These are phyloP conservation scores for Xylaria sp. DNA, from an alignment of 2,329 filamentous ascomycete genomes.

Conservation along the genomic window DNA sequence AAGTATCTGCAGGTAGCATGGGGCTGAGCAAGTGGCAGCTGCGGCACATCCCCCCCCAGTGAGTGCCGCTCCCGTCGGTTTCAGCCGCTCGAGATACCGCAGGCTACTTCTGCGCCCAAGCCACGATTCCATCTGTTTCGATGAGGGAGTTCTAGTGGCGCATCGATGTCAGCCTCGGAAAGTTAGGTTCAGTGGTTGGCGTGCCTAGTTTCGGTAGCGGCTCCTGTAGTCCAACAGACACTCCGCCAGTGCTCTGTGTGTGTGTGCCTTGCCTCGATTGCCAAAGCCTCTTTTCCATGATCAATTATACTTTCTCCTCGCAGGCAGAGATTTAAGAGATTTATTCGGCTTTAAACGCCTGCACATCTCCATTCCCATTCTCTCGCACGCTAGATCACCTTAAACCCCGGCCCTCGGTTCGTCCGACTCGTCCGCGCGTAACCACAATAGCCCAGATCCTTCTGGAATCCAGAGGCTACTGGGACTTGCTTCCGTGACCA, in stretches of 20 bases:
- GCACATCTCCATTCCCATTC: too few species aligned
- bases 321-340: neutral
- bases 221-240: conserved; percentile 5
- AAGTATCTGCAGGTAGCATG: conserved; percentile 34
- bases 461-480: conserved; percentile 34
- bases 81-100: conserved; percentile 32
- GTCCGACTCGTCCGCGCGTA: neutral
- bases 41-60: neutral
- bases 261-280: conserved; percentile 24
- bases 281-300: conserved; percentile 8
- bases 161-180: conserved; percentile 40
- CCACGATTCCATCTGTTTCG: conserved; percentile 46
- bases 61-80: neutral
- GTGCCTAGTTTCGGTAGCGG: conserved; percentile 6
- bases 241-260: too few species aligned
- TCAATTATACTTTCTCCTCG: conserved; percentile 1
- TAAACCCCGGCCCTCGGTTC: too few species aligned
- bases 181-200: conserved; percentile 16
- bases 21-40: conserved; percentile 28
- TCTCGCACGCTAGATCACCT: neutral
- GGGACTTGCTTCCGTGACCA: neutral
- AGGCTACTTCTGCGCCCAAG: conserved; percentile 32
- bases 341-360: neutral
- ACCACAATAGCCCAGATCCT: conserved; percentile 29
- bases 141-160: conserved; percentile 39